Percentiles rank a stretch among this genome's conserved stretches.
Evolutionary conservation across 2,329 filamentous ascomycete species (phyloP).

Genomic region (Tothia fuscella): DNA sequence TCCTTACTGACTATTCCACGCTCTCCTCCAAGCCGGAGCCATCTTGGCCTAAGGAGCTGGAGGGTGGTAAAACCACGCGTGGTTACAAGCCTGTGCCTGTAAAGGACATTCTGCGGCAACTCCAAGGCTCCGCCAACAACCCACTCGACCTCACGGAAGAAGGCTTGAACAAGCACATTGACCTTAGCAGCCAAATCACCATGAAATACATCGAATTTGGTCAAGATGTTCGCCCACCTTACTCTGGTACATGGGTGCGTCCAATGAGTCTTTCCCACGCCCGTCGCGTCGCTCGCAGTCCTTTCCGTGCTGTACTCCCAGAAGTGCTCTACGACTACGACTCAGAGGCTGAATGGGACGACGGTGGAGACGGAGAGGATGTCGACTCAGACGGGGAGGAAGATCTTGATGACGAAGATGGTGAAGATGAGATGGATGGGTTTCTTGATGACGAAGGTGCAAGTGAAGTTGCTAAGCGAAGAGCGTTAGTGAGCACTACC

Average conservation of each 20-base stretch:
- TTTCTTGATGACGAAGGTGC: constrained; percentile 77
- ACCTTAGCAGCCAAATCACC: constrained; percentile 42
- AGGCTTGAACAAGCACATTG: constrained; percentile 21
- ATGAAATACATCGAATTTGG: constrained; percentile 51
- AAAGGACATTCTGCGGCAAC: constrained; percentile 29
- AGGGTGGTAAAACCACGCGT: neutral
- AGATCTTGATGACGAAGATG: constrained; percentile 49
- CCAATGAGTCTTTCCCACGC: constrained; percentile 34
- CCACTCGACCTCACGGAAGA: constrained; percentile 32
- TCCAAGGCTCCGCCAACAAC: constrained; percentile 30
- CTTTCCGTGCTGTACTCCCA: constrained; percentile 40
- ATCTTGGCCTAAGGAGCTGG: neutral
- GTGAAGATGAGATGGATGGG: constrained; percentile 77
- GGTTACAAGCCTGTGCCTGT: constrained; percentile 13
- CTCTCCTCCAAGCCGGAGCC: neutral
- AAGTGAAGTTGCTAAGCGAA: constrained; percentile 39
- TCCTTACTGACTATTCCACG: constrained; percentile 13
- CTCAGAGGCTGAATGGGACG: constrained; percentile 74
- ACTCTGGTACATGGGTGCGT: constrained; percentile 61
- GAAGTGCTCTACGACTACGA: constrained; percentile 73
- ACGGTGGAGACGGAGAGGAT: constrained; percentile 61
- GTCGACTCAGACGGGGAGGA: constrained; percentile 53
- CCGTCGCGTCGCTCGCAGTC: constrained; percentile 42
- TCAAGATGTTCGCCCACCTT: constrained; percentile 54
- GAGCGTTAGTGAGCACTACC: constrained; percentile 45